These are phyloP conservation scores for Citrus hindsii DNA, from an alignment of 345 rosid genomes.

Conservation along the genomic window DNA sequence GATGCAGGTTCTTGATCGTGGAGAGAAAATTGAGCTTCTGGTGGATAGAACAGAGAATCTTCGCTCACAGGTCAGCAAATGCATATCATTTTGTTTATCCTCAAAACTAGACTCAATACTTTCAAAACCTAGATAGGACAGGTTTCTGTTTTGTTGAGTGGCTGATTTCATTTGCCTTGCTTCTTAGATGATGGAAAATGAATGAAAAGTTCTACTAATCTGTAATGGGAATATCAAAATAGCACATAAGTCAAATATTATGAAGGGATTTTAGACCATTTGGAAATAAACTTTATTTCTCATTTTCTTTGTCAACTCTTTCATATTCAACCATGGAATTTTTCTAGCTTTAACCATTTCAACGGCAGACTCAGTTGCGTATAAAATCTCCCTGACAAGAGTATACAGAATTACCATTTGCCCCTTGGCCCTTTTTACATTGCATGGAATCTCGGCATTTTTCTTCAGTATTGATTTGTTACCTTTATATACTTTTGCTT, in stretches of 20 bases:
- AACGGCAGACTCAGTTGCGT: not conserved
- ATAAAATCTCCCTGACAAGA: not conserved
- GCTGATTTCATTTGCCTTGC: not conserved
- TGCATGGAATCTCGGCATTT: not conserved
- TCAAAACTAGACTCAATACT: not conserved
- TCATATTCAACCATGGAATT: not conserved
- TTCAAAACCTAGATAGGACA: not conserved
- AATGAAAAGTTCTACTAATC: not conserved
- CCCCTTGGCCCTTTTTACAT: not conserved
- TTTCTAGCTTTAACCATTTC: not conserved
- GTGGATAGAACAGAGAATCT: conserved; percentile 84
- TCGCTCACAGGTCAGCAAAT: conserved; percentile 55
- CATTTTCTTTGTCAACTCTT: not conserved
- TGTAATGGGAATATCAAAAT: not conserved
- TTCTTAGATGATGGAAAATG: not conserved
- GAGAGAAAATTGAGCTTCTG: conserved; percentile 75
- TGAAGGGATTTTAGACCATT: not conserved
- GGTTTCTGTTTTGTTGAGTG: not conserved
- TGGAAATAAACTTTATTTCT: not conserved
- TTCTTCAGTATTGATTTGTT: not conserved
- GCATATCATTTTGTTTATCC: not conserved
- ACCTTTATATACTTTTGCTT: not conserved
- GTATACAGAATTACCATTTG: not conserved
- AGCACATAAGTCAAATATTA: not conserved
- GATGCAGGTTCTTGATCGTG: conserved; percentile 69